phyloP scores from a whole-genome alignment of 2,329 filamentous ascomycete genomes.

The Exophiala aquamarina region DNA sequence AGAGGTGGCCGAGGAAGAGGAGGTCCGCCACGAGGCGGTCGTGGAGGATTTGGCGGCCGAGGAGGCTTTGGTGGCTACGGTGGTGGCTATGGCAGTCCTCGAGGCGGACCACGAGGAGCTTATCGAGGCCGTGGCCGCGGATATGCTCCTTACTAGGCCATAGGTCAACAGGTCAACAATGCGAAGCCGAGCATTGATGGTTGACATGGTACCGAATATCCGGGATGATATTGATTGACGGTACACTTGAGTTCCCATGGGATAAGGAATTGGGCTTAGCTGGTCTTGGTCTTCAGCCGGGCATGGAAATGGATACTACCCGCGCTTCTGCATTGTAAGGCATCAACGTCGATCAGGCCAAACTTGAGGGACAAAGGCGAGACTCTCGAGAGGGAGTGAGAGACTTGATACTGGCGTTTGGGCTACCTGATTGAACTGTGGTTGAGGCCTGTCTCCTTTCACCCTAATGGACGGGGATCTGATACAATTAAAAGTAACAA shows the following conservation, averaged over 20 bases:
- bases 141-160: slow-evolving; percentile 45
- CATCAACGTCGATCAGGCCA: slow-evolving; percentile 2
- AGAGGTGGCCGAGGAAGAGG: slow-evolving; percentile 62
- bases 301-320: no score
- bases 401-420: no score
- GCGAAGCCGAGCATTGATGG: no score
- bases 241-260: background rate
- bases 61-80: slow-evolving; percentile 48
- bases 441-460: no score
- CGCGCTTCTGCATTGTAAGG: background rate
- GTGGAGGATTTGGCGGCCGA: slow-evolving; percentile 61
- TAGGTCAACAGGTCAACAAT: no score
- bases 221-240: no score
- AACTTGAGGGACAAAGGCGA: no score
- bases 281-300: background rate
- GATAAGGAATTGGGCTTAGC: background rate
- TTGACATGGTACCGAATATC: no score
- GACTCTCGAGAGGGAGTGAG: no score
- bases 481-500: no score
- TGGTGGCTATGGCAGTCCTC: slow-evolving; percentile 25
- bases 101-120: slow-evolving; percentile 28
- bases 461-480: no score
- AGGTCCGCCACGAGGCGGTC: slow-evolving; percentile 49
- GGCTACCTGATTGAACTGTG: no score
- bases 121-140: slow-evolving; percentile 53